These are phyloP conservation scores for Akanthomyces uredinophilus DNA, from an alignment of 2,329 filamentous ascomycete species.

Conservation along the genomic window DNA sequence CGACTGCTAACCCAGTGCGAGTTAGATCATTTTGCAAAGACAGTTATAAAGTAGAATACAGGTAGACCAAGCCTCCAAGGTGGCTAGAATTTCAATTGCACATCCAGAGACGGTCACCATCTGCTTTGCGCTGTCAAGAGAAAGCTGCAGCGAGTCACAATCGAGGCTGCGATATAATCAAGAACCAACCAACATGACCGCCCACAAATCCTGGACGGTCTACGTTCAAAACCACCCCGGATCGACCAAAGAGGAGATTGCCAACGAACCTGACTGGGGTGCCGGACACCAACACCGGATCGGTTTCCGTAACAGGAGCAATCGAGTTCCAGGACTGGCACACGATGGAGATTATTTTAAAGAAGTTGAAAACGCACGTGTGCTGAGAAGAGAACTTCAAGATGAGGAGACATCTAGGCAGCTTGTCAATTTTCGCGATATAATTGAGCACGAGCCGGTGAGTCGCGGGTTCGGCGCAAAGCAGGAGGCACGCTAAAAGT, in stretches of 20 bases:
- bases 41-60: neutral
- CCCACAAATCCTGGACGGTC: conserved; percentile 2
- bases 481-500: neutral
- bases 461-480: neutral
- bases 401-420: conserved; percentile 21
- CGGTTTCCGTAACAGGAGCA: conserved; percentile 32
- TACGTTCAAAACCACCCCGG: conserved; percentile 28
- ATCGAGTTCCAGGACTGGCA: conserved; percentile 30
- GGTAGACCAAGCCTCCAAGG: too few relatives aligned
- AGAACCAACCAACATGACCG: neutral
- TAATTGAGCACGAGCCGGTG: conserved; percentile 21
- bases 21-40: too few relatives aligned
- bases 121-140: too few relatives aligned
- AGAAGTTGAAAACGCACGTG: conserved; percentile 15
- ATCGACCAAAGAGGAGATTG: conserved; percentile 34
- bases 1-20: too few relatives aligned
- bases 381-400: neutral
- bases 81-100: neutral
- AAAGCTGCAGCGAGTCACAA: too few relatives aligned
- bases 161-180: neutral
- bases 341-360: neutral
- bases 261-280: conserved; percentile 38
- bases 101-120: neutral
- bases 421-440: conserved; percentile 34
- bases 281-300: conserved; percentile 33